Evolutionary conservation across 345 rosid species (phyloP).

Genomic region (Populus nigra): DNA sequence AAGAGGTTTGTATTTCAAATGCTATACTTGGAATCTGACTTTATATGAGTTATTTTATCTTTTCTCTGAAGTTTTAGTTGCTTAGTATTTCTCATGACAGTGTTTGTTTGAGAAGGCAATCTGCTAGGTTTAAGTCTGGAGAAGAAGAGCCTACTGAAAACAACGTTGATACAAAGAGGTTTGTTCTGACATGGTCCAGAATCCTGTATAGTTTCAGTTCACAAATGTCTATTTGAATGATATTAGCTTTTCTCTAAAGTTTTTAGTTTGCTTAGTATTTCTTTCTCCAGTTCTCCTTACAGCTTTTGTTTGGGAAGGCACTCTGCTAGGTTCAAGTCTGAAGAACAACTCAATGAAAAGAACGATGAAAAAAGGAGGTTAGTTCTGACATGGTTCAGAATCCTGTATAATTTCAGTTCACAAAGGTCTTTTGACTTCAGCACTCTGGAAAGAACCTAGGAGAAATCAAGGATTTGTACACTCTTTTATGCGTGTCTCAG

Average conservation of each 20-base stretch:
- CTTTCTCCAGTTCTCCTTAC: background rate
- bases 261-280: background rate
- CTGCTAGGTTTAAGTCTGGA: constrained; percentile 17
- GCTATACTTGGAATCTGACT: constrained; percentile 8
- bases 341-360: constrained; percentile 15
- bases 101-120: constrained; percentile 14
- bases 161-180: constrained; percentile 16
- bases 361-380: background rate
- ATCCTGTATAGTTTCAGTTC: background rate
- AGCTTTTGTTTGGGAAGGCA: constrained; percentile 29
- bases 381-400: background rate
- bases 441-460: background rate
- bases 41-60: background rate
- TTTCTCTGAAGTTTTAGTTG: background rate
- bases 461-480: background rate
- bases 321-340: constrained; percentile 29
- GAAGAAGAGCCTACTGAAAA: constrained; percentile 16
- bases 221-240: background rate
- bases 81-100: background rate
- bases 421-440: background rate
- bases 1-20: constrained; percentile 35
- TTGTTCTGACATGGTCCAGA: background rate
- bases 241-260: background rate
- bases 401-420: background rate
- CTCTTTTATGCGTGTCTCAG: background rate